Evolutionary conservation across 495 filamentous ascomycete genomes (phyloP).

Genomic region (Hypoxylon rickii): DNA sequence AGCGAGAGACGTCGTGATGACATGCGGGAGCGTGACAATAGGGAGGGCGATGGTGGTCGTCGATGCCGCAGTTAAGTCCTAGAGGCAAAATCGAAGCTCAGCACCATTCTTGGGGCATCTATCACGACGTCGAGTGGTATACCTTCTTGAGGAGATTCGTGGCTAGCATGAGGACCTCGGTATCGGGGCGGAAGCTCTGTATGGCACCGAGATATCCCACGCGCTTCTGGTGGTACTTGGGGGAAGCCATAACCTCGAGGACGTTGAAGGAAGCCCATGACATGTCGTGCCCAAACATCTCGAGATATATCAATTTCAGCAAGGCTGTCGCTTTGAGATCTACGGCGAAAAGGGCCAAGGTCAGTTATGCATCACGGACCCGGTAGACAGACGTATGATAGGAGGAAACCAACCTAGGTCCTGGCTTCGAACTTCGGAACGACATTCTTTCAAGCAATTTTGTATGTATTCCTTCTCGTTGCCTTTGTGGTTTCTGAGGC

Average conservation of each 20-base stretch:
- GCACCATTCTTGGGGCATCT: constrained; percentile 10
- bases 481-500: constrained; percentile 90
- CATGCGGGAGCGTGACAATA: constrained; percentile 83
- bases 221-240: constrained; percentile 91
- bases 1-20: constrained; percentile 87
- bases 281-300: constrained; percentile 99
- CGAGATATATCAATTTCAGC: constrained; percentile 92
- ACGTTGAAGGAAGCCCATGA: constrained; percentile 99
- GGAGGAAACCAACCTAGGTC: constrained; percentile 74
- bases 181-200: constrained; percentile 93
- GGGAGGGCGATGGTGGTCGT: constrained; percentile 81
- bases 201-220: constrained; percentile 96
- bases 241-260: constrained; percentile 95
- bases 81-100: constrained; percentile 17
- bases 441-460: constrained; percentile 89
- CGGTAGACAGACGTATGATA: neutral
- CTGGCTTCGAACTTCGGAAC: constrained; percentile 81
- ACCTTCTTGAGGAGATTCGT: constrained; percentile 98
- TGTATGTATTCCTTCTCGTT: constrained; percentile 93
- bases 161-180: constrained; percentile 95
- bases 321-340: constrained; percentile 96
- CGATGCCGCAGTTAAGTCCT: constrained; percentile 81
- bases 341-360: constrained; percentile 36
- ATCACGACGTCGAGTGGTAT: neutral
- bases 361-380: constrained; percentile 37